phyloP scores from a whole-genome alignment of 768 basidiomycete genomes.

The Mycena filopes region DNA sequence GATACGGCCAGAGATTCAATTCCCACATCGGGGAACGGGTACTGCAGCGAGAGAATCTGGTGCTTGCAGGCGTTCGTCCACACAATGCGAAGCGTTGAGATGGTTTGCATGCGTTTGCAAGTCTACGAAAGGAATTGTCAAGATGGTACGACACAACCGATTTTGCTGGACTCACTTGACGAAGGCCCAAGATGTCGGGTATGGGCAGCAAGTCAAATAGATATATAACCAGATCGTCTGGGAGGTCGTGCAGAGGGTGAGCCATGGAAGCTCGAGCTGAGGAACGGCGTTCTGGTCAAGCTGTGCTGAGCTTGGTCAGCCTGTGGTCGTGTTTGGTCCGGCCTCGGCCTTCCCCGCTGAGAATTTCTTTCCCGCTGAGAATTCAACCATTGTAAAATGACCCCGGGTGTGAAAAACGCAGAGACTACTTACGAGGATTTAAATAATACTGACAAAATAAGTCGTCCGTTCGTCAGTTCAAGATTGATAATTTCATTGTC shows the following conservation, averaged over 20 bases:
- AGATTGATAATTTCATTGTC: too few species aligned
- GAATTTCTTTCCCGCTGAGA: neutral
- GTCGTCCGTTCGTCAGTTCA: too few species aligned
- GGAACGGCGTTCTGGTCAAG: too few species aligned
- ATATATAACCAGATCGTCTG: slow-evolving; percentile 22
- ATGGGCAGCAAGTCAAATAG: slow-evolving; percentile 11
- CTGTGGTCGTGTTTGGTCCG: too few species aligned
- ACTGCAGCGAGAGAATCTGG: slow-evolving; percentile 56
- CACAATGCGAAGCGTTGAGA: slow-evolving; percentile 62
- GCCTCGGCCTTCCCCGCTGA: neutral
- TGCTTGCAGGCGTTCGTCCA: slow-evolving; percentile 63
- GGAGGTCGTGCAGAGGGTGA: neutral
- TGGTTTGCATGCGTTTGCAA: slow-evolving; percentile 55
- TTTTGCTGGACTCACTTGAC: slow-evolving; percentile 11
- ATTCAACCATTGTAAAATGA: neutral
- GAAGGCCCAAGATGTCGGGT: slow-evolving; percentile 15
- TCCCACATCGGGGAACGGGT: slow-evolving; percentile 59
- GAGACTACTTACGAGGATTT: too few species aligned
- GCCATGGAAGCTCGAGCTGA: neutral
- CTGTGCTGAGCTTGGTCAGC: too few species aligned
- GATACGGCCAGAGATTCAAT: slow-evolving; percentile 48
- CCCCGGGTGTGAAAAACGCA: too few species aligned
- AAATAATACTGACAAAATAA: too few species aligned
- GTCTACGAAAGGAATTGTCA: slow-evolving; percentile 46
- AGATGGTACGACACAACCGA: neutral